phyloP scores from a whole-genome alignment of 2,329 filamentous ascomycete species.

The Trichothecium roseum region DNA sequence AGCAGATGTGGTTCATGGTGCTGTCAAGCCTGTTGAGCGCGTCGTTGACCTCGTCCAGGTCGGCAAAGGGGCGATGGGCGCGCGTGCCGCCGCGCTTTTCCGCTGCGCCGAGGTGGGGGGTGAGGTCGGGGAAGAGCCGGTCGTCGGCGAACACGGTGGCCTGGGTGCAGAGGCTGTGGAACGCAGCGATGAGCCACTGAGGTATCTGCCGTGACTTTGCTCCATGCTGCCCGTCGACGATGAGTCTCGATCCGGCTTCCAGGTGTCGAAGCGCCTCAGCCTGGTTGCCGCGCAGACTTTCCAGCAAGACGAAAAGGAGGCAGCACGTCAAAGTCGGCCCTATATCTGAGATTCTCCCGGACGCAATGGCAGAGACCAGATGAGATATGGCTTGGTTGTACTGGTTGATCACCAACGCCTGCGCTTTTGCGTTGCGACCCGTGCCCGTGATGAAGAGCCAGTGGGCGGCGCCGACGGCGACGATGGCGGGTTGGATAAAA shows the following conservation, averaged over 20 bases:
- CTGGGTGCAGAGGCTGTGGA: not conserved
- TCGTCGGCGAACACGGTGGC: not conserved
- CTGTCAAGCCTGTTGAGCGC: constrained; percentile 1
- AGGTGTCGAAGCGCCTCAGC: constrained; percentile 1
- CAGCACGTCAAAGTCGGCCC: not conserved
- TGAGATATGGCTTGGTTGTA: constrained; percentile 1
- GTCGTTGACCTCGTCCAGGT: constrained; percentile 1
- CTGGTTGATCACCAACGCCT: not conserved
- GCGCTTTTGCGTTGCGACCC: not conserved
- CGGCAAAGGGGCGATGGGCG: not conserved
- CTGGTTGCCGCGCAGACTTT: constrained; percentile 1
- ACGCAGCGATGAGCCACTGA: not conserved
- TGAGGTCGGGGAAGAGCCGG: not conserved
- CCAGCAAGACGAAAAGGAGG: not conserved
- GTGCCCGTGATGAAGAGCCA: not conserved
- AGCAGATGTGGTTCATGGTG: not conserved
- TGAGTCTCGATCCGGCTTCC: not conserved
- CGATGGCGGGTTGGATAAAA: not conserved
- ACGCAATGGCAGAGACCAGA: not conserved
- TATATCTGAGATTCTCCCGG: not conserved
- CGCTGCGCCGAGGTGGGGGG: not conserved
- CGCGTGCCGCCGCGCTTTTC: not conserved
- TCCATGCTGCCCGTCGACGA: not conserved
- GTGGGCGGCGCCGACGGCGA: constrained; percentile 1
- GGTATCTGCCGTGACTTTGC: not conserved